Percentiles rank a stretch among this genome's conserved stretches.
Evolutionary conservation across 305 asterid species (phyloP).

Genomic region (Solanum hybrid): DNA sequence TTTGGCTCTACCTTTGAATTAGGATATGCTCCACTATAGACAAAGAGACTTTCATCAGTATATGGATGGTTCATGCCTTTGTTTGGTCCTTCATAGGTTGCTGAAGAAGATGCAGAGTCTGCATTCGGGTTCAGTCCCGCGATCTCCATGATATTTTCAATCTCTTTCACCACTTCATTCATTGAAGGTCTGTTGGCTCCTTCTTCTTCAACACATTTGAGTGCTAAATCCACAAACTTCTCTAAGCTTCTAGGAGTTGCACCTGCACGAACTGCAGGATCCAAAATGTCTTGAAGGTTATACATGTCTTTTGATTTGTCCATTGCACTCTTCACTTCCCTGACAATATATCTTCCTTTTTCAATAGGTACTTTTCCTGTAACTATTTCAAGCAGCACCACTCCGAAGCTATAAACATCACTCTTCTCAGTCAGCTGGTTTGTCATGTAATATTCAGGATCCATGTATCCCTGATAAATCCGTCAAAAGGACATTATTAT

Average conservation of each 20-base stretch:
- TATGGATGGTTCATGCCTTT: conserved; percentile 51
- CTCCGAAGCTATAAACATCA: conserved; percentile 42
- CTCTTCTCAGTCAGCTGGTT: conserved; percentile 50
- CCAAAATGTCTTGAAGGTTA: conserved; percentile 28
- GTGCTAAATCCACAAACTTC: conserved; percentile 32
- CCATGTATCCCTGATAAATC: conserved; percentile 52
- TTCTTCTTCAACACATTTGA: conserved; percentile 26
- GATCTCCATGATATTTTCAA: conserved; percentile 46
- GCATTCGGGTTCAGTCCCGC: conserved; percentile 66
- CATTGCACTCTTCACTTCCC: conserved; percentile 51
- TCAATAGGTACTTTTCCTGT: conserved; percentile 49
- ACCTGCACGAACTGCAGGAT: conserved; percentile 20
- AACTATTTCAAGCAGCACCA: conserved; percentile 27
- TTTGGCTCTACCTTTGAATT: conserved; percentile 47
- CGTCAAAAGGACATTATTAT: not conserved
- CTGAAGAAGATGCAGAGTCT: conserved; percentile 68
- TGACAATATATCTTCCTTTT: conserved; percentile 55
- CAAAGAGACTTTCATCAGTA: conserved; percentile 45
- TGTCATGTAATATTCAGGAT: conserved; percentile 86
- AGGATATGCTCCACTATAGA: conserved; percentile 44
- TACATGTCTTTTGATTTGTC: conserved; percentile 38
- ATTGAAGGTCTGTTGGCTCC: conserved; percentile 29
- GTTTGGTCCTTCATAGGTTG: conserved; percentile 37
- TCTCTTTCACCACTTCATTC: conserved; percentile 39
- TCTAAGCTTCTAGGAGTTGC: conserved; percentile 24